Evolutionary conservation across 345 rosid genomes (phyloP), one percentile per base, ranked within the genome.

Genomic region (Arabis alpina): DNA sequence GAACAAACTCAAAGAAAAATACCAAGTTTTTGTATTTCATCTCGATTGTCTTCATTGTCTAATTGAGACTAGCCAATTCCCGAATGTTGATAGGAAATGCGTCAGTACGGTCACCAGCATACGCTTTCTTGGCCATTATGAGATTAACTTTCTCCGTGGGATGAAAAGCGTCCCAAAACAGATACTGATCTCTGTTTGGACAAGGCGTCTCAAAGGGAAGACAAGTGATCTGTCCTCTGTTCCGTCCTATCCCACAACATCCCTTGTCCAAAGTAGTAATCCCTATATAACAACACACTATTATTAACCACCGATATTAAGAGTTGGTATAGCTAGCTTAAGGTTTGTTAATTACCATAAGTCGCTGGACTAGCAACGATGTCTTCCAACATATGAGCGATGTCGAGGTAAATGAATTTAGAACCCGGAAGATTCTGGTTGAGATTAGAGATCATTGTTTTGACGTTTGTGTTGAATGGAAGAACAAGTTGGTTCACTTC

Each of bases 81-180:
- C 83, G 64, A 16, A 91, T 91, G 78, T 89, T 94, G 68, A 91
- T 80, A 1, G 98, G 99, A 67, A 78, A 89, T 23, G 82, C 90
- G 2, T 80, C n/a, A 37, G 72, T 76, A 3, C 51, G 44, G 40
- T 87, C 92, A 4, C 97, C 98, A 15, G 67, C 23, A 79, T 89
- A 87, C 2, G 96, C 93, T 50, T 81, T 85, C 61, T 81, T 85
- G 1, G 84, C 96, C 91, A 89, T 83, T 4, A 89, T 49, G 25
- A 91, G 76, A 68, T 94, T 94, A 40, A 94, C 98, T 81, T 81
- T 89, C 82, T n/a, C 85, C 0, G 97, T 94, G 12, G 97, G 99
- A 76, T 94, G 97, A 56, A 91, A 94, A 7, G 99, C 99, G 49
- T 94, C 99, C 99, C 99, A 94, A 63, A 94, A 94, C 1, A 94